These are phyloP conservation scores for Beauveria sp. DNA, from an alignment of 2,329 filamentous ascomycete species.

Conservation along the genomic window DNA sequence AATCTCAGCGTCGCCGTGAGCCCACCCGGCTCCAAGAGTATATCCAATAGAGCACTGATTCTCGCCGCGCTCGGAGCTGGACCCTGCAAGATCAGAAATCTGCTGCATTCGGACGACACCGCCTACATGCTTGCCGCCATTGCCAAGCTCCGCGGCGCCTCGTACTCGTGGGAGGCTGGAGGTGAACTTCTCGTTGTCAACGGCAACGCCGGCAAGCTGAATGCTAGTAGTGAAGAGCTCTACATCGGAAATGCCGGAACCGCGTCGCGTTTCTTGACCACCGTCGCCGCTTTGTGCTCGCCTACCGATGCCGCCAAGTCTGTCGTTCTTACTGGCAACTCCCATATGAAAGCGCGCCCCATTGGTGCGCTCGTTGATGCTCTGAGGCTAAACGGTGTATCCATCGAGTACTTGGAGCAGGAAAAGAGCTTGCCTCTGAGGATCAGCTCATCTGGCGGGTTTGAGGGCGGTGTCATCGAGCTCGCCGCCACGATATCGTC, in stretches of 20 bases:
- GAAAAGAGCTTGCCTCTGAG: slow-evolving; percentile 76
- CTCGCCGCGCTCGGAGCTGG: slow-evolving; percentile 84
- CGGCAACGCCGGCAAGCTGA: slow-evolving; percentile 80
- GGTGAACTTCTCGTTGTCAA: slow-evolving; percentile 85
- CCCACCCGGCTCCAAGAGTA: slow-evolving; percentile 93
- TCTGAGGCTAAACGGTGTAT: slow-evolving; percentile 76
- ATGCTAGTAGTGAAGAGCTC: slow-evolving; percentile 66
- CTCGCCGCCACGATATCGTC: slow-evolving; percentile 93
- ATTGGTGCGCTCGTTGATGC: slow-evolving; percentile 92
- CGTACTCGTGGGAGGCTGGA: slow-evolving; percentile 88
- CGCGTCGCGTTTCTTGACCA: slow-evolving; percentile 89
- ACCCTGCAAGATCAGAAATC: slow-evolving; percentile 79
- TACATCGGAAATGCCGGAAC: slow-evolving; percentile 97
- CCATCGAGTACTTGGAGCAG: slow-evolving; percentile 76
- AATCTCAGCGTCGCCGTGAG: slow-evolving; percentile 65
- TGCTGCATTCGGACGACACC: slow-evolving; percentile 93
- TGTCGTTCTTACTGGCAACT: slow-evolving; percentile 85
- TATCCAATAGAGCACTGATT: slow-evolving; percentile 92
- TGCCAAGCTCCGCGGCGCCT: slow-evolving; percentile 71
- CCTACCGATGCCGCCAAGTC: slow-evolving; percentile 51
- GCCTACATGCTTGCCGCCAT: slow-evolving; percentile 97
- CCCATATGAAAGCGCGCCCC: slow-evolving; percentile 90
- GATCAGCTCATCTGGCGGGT: slow-evolving; percentile 73
- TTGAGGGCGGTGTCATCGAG: slow-evolving; percentile 81
- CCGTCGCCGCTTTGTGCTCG: slow-evolving; percentile 76